These are phyloP conservation scores for Annulohypoxylon stygium DNA, from an alignment of 495 filamentous ascomycete species.

Conservation along the genomic window DNA sequence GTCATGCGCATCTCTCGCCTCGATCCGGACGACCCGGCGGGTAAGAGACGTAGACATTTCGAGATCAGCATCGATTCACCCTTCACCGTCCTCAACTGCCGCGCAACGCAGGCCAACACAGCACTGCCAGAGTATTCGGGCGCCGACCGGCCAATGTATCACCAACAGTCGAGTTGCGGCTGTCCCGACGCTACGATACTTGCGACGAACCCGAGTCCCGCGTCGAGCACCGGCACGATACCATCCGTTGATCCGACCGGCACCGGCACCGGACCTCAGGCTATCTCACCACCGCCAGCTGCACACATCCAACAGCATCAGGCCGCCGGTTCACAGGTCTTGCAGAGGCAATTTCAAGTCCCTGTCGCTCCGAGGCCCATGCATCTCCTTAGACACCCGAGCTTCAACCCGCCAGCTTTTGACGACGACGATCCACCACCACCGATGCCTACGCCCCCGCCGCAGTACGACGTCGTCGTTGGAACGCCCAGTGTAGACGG, in stretches of 20 bases:
- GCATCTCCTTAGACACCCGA: constrained; percentile 88
- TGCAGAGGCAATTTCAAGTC: constrained; percentile 45
- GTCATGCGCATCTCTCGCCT: constrained; percentile 94
- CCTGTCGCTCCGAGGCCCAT: constrained; percentile 72
- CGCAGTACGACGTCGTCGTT: constrained; percentile 88
- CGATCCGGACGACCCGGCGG: constrained; percentile 80
- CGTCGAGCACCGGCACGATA: constrained; percentile 53
- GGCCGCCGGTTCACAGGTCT: constrained; percentile 41
- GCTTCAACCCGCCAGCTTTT: constrained; percentile 91
- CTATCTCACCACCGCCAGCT: constrained; percentile 35
- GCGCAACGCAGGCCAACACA: constrained; percentile 91
- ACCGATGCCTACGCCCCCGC: constrained; percentile 82
- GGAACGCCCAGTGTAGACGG: constrained; percentile 82
- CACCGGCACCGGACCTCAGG: constrained; percentile 21
- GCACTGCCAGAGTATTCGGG: constrained; percentile 86
- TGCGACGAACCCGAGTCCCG: constrained; percentile 52
- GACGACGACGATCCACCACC: constrained; percentile 89
- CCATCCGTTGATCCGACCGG: constrained; percentile 30
- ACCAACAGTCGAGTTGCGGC: constrained; percentile 74
- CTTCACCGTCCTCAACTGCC: constrained; percentile 95
- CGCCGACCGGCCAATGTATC: constrained; percentile 58
- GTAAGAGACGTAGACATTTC: constrained; percentile 89
- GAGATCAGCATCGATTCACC: constrained; percentile 99
- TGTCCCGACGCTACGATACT: constrained; percentile 77
- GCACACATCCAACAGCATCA: constrained; percentile 46